Evolutionary conservation across 768 basidiomycete genomes (phyloP).

Genomic region (Phylloporus arenicola): DNA sequence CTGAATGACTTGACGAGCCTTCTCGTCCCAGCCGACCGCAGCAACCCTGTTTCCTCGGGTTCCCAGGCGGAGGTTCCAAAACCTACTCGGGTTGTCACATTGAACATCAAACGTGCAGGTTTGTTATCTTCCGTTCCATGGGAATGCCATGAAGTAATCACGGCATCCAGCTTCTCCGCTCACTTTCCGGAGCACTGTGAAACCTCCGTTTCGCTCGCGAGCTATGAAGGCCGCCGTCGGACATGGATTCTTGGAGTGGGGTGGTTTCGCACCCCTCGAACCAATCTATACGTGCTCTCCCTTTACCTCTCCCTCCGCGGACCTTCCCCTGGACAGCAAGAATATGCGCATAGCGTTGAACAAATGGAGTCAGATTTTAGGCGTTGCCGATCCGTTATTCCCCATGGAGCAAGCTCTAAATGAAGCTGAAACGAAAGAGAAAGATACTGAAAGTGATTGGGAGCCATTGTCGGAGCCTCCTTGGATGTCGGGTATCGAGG

Average conservation of each 20-base stretch:
- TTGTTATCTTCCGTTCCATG: conserved; percentile 2
- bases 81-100: conserved; percentile 8
- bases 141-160: background rate
- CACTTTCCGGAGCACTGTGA: conserved; percentile 17
- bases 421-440: conserved; percentile 3
- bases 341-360: conserved; percentile 30
- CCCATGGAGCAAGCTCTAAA: conserved; percentile 18
- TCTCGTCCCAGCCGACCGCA: conserved; percentile 16
- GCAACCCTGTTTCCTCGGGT: background rate
- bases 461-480: conserved; percentile 22
- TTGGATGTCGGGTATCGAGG: background rate
- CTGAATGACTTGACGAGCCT: conserved; percentile 29
- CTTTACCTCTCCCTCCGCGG: conserved; percentile 15
- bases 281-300: conserved; percentile 29
- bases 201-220: conserved; percentile 26
- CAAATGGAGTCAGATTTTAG: conserved; percentile 32
- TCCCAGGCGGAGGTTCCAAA: conserved; percentile 1
- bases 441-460: conserved; percentile 12
- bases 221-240: conserved; percentile 27
- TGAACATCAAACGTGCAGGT: conserved; percentile 25
- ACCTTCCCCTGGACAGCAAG: conserved; percentile 16
- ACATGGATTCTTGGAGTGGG: conserved; percentile 30
- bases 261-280: conserved; percentile 27
- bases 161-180: conserved; percentile 13
- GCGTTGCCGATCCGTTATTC: conserved; percentile 28